Evolutionary conservation across 1,284 basidiomycete species (phyloP).

Genomic region (Papiliotrema fonsecae): DNA sequence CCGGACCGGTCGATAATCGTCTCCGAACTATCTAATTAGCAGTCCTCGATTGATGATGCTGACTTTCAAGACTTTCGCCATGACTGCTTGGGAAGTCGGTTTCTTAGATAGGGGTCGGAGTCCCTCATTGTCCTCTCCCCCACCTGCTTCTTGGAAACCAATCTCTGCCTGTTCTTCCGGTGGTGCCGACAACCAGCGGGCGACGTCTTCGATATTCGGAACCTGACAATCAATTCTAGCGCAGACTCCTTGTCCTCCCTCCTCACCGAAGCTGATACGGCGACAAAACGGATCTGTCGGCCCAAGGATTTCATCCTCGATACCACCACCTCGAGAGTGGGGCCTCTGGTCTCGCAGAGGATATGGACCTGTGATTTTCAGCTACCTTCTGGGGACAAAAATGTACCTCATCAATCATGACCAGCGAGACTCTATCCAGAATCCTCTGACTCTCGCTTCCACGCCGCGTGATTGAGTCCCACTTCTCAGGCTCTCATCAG

Average conservation of each 20-base stretch:
- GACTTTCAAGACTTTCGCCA: conserved; percentile 71
- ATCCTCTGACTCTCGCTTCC: conserved; percentile 52
- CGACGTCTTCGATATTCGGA: conserved; percentile 87
- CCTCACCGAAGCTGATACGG: conserved; percentile 81
- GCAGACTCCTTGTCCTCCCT: background rate
- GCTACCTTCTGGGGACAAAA: background rate
- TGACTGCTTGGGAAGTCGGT: conserved; percentile 38
- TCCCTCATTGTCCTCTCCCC: background rate
- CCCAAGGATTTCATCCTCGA: conserved; percentile 73
- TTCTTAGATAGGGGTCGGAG: conserved; percentile 17
- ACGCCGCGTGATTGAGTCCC: conserved; percentile 82
- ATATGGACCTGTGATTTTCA: conserved; percentile 69
- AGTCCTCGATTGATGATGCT: conserved; percentile 10
- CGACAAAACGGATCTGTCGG: conserved; percentile 69
- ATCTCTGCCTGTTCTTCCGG: conserved; percentile 5
- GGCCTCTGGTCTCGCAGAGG: conserved; percentile 80
- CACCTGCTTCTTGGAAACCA: conserved; percentile 20
- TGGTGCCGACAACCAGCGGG: conserved; percentile 70
- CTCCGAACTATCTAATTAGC: conserved; percentile 65
- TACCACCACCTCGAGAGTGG: conserved; percentile 86
- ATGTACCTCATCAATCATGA: conserved; percentile 84
- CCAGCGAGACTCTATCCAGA: conserved; percentile 49
- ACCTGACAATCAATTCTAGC: conserved; percentile 19
- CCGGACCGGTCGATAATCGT: conserved; percentile 81
- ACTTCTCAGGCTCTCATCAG: conserved; percentile 74